Base-by-base conservation (phyloP, 2,329 filamentous ascomycete species). In the Immersiporthe knoxdaviesiana region DNA sequence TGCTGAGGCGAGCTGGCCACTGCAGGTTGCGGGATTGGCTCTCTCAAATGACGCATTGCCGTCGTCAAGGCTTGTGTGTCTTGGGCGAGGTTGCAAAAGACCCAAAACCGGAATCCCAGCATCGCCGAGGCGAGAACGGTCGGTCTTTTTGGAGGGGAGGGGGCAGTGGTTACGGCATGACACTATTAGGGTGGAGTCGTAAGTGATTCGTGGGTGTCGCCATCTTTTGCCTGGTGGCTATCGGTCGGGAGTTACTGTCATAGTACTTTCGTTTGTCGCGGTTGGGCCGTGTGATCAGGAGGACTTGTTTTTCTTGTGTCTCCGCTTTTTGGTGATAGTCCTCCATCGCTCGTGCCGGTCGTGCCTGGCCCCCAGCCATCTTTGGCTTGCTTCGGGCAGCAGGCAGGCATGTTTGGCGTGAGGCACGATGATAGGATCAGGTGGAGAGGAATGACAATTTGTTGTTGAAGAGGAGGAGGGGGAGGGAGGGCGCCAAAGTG, bases 321-420 rank as follows among this genome's bases (percentile, higher is more conserved):
- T 60, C 58, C 58, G 58, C 58, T 60, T 60, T 60, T 39, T n/a
- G n/a, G 59, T 24, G 59, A 44, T 61, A 27, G 37, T 61, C 21
- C 37, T 61, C 30, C 3, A 12, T 35, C 37, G n/a, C 52, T 56
- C 24, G 52, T 56, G 52, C n/a, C 14, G 21, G 21, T 44, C n/a
- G n/a, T n/a, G 41, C 41, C 41, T 44, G 7, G 5, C 37, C 37
- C 37, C 50, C 50, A 27, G 50, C 50, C 50, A 27, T 27, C n/a
- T 52, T 14, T 24, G 50, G 50, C n/a, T 27, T 24, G 8, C 14
- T 52, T 12, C n/a, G 50, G 50, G n/a, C 50, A 52, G 50, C 11
- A 52, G 50, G 3, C 50, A 24, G n/a, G n/a, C n/a, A n/a, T 14
- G 11, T 12, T n/a, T n/a, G 47, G 50, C n/a, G 27, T 27, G 50